Conservation (phyloP, 2,329 filamentous ascomycete genomes). For the Colletotrichum sp. region DNA sequence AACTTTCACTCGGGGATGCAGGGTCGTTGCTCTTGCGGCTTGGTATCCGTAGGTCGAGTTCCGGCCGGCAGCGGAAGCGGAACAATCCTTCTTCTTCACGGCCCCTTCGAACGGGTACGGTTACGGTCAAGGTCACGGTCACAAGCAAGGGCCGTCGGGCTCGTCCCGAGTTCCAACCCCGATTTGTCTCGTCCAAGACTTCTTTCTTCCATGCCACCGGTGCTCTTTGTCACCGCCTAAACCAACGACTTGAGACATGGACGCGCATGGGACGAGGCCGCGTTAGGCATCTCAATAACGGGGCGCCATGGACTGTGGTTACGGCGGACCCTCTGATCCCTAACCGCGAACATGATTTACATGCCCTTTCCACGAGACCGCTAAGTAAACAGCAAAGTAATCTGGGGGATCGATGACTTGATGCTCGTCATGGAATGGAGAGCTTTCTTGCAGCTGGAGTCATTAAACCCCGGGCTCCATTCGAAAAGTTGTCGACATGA, state of each 20-base stretch:
- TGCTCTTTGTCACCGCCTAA: background rate
- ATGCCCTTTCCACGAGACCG: background rate
- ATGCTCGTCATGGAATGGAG: background rate
- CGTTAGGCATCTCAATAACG: background rate
- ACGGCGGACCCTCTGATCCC: background rate
- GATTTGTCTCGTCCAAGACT: background rate
- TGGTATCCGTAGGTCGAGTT: background rate
- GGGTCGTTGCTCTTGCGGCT: background rate
- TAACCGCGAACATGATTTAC: background rate
- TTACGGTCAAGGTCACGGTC: background rate
- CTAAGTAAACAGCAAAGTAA: background rate
- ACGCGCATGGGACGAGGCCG: background rate
- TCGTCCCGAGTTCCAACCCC: background rate
- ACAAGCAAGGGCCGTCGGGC: background rate
- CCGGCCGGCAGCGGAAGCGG: constrained; percentile 1
- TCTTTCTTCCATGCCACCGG: background rate
- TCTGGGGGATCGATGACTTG: constrained; percentile 2
- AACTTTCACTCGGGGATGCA: background rate
- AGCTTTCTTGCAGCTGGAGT: background rate
- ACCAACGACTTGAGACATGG: background rate
- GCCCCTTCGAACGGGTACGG: background rate
- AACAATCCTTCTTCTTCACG: background rate
- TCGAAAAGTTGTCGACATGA: background rate
- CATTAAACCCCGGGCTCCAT: background rate
- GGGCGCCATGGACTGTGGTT: background rate